Conservation (phyloP, 1,284 basidiomycete genomes). For the Moesziomyces sp. region DNA sequence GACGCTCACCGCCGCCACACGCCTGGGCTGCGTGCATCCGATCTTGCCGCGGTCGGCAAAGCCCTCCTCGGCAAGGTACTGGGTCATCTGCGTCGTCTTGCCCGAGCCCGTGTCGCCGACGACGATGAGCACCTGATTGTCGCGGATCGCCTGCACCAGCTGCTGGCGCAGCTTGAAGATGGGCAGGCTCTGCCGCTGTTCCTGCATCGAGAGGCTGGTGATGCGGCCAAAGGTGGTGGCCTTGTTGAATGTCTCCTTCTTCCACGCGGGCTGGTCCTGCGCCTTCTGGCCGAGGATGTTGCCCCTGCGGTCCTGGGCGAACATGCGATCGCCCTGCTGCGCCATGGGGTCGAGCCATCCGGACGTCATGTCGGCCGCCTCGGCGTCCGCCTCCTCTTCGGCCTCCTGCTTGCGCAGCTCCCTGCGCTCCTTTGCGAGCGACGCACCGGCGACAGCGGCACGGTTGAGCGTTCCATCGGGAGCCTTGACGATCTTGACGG, state of each 20-base stretch:
- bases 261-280: conserved; percentile 87
- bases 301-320: conserved; percentile 91
- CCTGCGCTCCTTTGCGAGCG: conserved; percentile 91
- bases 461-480: conserved; percentile 78
- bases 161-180: conserved; percentile 96
- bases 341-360: conserved; percentile 99
- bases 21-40: conserved; percentile 96
- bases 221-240: conserved; percentile 95
- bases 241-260: conserved; percentile 92
- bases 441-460: conserved; percentile 90
- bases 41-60: conserved; percentile 87
- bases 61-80: conserved; percentile 89
- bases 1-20: conserved; percentile 99
- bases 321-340: conserved; percentile 82
- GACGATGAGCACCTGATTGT: conserved; percentile 94
- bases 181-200: conserved; percentile 88
- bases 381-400: conserved; percentile 92
- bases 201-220: conserved; percentile 88
- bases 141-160: conserved; percentile 87
- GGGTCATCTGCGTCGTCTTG: conserved; percentile 89
- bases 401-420: conserved; percentile 93
- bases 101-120: conserved; percentile 95
- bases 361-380: conserved; percentile 89
- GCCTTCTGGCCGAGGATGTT: conserved; percentile 84
- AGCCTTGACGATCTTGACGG: conserved; percentile 88